phyloP scores from a whole-genome alignment of 345 rosid species.

The Arabis alpina region DNA sequence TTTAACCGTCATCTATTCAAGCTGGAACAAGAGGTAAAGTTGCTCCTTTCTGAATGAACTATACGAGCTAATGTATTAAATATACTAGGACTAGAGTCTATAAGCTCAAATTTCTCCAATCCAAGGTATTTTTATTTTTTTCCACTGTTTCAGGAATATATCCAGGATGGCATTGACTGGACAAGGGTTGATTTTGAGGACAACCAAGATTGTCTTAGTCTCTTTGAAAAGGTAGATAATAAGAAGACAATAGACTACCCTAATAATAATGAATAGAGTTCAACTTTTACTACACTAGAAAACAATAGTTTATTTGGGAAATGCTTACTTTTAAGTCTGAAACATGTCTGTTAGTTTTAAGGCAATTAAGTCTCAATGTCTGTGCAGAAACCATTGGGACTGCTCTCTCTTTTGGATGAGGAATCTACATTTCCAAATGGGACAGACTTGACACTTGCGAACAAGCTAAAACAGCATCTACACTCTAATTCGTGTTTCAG shows the following conservation, averaged over 20 bases:
- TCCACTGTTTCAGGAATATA: constrained; percentile 68
- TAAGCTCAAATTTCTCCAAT: constrained; percentile 4
- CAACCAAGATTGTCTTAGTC: constrained; percentile 93
- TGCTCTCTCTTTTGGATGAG: constrained; percentile 88
- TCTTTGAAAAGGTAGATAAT: constrained; percentile 84
- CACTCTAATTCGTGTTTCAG: constrained; percentile 67
- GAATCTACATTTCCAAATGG: constrained; percentile 98
- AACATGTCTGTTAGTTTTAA: background rate
- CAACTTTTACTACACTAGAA: background rate
- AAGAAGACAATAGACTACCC: constrained; percentile 10
- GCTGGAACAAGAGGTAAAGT: constrained; percentile 91
- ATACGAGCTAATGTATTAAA: background rate
- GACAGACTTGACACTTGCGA: constrained; percentile 90
- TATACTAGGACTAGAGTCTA: background rate
- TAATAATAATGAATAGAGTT: background rate
- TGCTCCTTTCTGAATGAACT: constrained; percentile 27
- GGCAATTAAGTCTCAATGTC: background rate
- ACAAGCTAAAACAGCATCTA: constrained; percentile 90
- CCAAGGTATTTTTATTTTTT: background rate
- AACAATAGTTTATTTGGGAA: constrained; percentile 4
- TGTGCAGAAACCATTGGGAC: constrained; percentile 95
- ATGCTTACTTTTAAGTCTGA: constrained; percentile 2
- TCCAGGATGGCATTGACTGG: constrained; percentile 99
- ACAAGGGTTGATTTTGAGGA: constrained; percentile 95
- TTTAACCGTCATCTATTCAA: constrained; percentile 97